Evolutionary conservation across 768 basidiomycete genomes (phyloP).

Genomic region (Russula sp.): DNA sequence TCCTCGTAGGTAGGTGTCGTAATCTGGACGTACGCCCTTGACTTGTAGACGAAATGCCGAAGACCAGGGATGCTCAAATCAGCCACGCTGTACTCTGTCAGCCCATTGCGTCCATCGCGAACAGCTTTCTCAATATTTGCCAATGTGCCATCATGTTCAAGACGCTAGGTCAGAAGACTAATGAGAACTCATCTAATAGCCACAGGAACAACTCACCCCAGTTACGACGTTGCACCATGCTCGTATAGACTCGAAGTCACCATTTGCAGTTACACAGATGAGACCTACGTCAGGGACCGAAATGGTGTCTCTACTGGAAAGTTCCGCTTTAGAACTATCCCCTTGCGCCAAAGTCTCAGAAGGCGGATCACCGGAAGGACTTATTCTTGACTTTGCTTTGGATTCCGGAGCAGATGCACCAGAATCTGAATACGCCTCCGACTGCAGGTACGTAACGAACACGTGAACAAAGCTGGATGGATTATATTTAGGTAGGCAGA

Average conservation of each 20-base stretch:
- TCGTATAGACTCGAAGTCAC: slow-evolving; percentile 82
- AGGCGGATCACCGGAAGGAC: slow-evolving; percentile 2
- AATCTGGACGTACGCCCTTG: slow-evolving; percentile 82
- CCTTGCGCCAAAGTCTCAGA: neutral
- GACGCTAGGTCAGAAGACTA: slow-evolving; percentile 46
- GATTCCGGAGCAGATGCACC: slow-evolving; percentile 2
- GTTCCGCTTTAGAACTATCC: neutral
- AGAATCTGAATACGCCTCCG: slow-evolving; percentile 13
- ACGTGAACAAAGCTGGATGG: slow-evolving; percentile 86
- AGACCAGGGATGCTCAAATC: slow-evolving; percentile 86
- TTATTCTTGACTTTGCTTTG: slow-evolving; percentile 17
- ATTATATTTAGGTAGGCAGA: slow-evolving; percentile 95
- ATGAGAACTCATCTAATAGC: slow-evolving; percentile 2
- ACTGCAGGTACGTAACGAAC: slow-evolving; percentile 70
- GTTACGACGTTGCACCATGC: slow-evolving; percentile 69
- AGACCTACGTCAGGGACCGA: slow-evolving; percentile 45
- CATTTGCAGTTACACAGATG: slow-evolving; percentile 75
- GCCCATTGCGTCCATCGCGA: slow-evolving; percentile 43
- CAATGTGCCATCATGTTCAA: slow-evolving; percentile 57
- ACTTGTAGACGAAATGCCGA: slow-evolving; percentile 95
- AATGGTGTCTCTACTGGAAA: slow-evolving; percentile 1
- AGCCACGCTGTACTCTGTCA: slow-evolving; percentile 64
- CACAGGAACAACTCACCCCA: slow-evolving; percentile 43
- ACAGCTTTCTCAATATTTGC: slow-evolving; percentile 51
- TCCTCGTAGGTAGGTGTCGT: slow-evolving; percentile 85